These are phyloP conservation scores for Talaromyces marneffei DNA, from an alignment of 2,329 filamentous ascomycete genomes.

Conservation along the genomic window DNA sequence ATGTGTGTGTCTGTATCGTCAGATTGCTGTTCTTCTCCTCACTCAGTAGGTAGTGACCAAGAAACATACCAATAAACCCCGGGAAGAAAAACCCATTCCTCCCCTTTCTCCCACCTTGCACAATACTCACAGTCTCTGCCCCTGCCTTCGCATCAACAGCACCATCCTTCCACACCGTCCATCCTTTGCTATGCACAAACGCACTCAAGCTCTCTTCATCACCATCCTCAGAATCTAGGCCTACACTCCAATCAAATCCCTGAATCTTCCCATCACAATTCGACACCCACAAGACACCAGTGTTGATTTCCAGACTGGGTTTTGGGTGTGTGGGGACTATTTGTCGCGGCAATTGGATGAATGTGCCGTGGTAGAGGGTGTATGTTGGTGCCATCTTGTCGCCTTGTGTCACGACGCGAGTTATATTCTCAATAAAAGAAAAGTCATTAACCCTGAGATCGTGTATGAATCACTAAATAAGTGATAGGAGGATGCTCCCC, in stretches of 20 bases:
- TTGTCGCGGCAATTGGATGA: constrained; percentile 50
- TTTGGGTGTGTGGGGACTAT: constrained; percentile 36
- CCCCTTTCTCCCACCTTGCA: constrained; percentile 29
- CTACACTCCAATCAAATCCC: constrained; percentile 31
- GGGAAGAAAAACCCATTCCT: constrained; percentile 43
- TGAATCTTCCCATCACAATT: constrained; percentile 28
- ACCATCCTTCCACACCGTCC: constrained; percentile 19
- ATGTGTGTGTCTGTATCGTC: constrained; percentile 73
- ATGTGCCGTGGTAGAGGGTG: constrained; percentile 55
- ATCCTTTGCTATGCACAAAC: constrained; percentile 30
- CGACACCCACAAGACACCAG: constrained; percentile 41
- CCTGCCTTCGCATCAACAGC: constrained; percentile 19
- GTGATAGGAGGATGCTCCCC: too few species aligned
- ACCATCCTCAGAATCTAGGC: background rate
- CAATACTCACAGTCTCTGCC: constrained; percentile 24
- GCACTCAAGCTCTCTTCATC: constrained; percentile 16
- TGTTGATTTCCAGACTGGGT: constrained; percentile 48
- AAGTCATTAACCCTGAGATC: background rate
- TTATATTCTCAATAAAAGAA: background rate
- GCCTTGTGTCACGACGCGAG: too few species aligned
- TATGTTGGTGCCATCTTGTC: constrained; percentile 16
- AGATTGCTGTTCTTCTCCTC: background rate
- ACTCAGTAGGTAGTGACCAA: background rate
- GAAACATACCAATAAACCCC: constrained; percentile 41
- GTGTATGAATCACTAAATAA: too few species aligned